Evolutionary conservation across 805 yeast genomes (phyloP), one percentile per base, ranked within the genome.

Genomic region (Tetrapisispora taiwanensis): DNA sequence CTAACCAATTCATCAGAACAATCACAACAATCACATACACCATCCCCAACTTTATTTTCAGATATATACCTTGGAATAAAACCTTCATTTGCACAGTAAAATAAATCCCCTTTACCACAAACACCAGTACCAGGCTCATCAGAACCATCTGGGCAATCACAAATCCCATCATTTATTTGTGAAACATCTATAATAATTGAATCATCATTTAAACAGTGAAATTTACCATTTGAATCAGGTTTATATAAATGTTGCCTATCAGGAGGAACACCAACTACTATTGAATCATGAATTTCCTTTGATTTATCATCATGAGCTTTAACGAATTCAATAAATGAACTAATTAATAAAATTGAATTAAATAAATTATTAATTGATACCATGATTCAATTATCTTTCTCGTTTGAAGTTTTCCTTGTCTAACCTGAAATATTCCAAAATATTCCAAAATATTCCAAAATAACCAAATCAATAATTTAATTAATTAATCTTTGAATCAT

Each of bases 61-160:
- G 87, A 81, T 13, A 92, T 72, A 49, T 69, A 75, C 9, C 71
- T 69, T 0, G 88, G 76, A 4, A 71, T 55, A 51, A 76, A 82
- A 3, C 95, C 95, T 41, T 72, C 68, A 56, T 92, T 92, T 8
- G 63, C 75, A 65, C 98, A 90, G 61, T 77, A 88, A 56, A 87
- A 89, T 39, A 52, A 51, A 7, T 38, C 30, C 10, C 45, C 42
- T 5, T 41, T 48, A 15, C 62, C 55, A 62, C 97, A 90, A 0
- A 96, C 96, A 33, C 81, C 68, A 0, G 97, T 90, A 0, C 97
- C 97, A 0, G 97, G 96, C 62, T 92, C 97, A 66, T 92, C 98
- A 4, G 89, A 79, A 0, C 97, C 97, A 65, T 92, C 98, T 0
- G 97, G 97, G 67, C 97, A 90, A 57, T 92, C 97, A 65, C 97